These are phyloP conservation scores for Rostrohypoxylon terebratum DNA, from an alignment of 495 filamentous ascomycete genomes.

Conservation along the genomic window DNA sequence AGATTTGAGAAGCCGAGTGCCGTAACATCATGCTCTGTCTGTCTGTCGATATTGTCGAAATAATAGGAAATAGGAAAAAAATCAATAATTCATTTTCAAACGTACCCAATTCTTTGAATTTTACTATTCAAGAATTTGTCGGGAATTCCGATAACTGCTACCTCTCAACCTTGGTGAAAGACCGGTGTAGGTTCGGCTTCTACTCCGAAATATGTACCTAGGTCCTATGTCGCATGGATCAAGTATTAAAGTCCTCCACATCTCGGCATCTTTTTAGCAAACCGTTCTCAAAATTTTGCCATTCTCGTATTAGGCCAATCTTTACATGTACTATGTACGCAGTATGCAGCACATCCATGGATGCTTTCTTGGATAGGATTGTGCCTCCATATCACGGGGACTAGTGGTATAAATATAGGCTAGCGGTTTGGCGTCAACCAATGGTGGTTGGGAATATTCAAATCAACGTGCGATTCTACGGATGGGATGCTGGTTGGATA, in stretches of 20 bases:
- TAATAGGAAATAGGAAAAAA: neutral
- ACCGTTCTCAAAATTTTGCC: neutral
- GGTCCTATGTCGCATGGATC: conserved; percentile 1
- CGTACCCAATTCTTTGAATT: neutral
- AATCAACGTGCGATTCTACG: neutral
- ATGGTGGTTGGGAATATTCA: conserved; percentile 6
- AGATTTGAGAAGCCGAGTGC: conserved; percentile 28
- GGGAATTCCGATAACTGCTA: neutral
- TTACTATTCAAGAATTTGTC: neutral
- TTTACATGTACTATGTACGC: too few relatives aligned
- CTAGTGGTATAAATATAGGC: neutral
- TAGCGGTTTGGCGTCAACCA: neutral
- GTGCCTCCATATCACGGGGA: neutral
- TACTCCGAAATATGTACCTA: neutral
- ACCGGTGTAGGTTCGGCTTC: neutral
- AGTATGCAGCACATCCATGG: neutral
- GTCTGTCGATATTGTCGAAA: conserved; percentile 3
- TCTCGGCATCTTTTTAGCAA: conserved; percentile 9
- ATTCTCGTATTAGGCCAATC: neutral
- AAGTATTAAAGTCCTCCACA: conserved; percentile 12
- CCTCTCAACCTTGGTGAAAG: neutral
- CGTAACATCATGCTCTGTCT: conserved; percentile 21
- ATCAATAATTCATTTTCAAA: neutral
- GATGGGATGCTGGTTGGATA: neutral
- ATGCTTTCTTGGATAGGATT: neutral